phyloP scores from a whole-genome alignment of 768 basidiomycete species.

The Pleurotus giganteus region DNA sequence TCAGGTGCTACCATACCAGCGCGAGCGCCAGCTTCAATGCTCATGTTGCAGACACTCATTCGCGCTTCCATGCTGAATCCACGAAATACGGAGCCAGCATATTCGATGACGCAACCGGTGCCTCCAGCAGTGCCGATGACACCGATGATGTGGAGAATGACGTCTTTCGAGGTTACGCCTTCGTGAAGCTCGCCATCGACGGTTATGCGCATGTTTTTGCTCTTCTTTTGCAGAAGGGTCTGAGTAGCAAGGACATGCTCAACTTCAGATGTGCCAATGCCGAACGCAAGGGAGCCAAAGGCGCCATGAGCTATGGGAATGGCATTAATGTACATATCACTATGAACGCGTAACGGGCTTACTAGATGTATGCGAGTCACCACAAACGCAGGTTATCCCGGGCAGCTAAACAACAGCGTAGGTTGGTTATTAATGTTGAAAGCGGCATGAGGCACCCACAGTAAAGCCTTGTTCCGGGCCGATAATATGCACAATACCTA shows the following conservation, averaged over 20 bases:
- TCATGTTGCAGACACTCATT: slow-evolving; percentile 94
- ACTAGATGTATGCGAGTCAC: slow-evolving; percentile 94
- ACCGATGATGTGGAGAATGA: slow-evolving; percentile 88
- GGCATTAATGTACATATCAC: slow-evolving; percentile 5
- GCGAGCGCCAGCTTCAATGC: slow-evolving; percentile 90
- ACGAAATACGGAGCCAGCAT: slow-evolving; percentile 85
- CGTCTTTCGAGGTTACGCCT: slow-evolving; percentile 88
- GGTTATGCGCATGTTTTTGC: slow-evolving; percentile 90
- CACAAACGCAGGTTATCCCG: slow-evolving; percentile 83
- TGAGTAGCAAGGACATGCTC: slow-evolving; percentile 94
- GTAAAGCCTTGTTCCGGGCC: slow-evolving; percentile 95
- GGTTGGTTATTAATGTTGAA: slow-evolving; percentile 6
- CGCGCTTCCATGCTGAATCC: slow-evolving; percentile 87
- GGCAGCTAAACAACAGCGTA: slow-evolving; percentile 48
- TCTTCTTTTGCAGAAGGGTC: slow-evolving; percentile 82
- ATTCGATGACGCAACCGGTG: slow-evolving; percentile 90
- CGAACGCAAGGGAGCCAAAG: slow-evolving; percentile 90
- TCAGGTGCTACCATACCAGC: slow-evolving; percentile 94
- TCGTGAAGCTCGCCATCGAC: slow-evolving; percentile 80
- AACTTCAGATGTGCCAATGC: slow-evolving; percentile 92
- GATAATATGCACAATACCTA: slow-evolving; percentile 85
- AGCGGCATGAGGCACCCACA: slow-evolving; percentile 29
- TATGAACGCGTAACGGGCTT: slow-evolving; percentile 20
- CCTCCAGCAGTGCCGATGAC: slow-evolving; percentile 92
- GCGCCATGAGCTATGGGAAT: slow-evolving; percentile 73